Conservation (phyloP, 2,329 filamentous ascomycete genomes). For the Nannizzia gypsea region DNA sequence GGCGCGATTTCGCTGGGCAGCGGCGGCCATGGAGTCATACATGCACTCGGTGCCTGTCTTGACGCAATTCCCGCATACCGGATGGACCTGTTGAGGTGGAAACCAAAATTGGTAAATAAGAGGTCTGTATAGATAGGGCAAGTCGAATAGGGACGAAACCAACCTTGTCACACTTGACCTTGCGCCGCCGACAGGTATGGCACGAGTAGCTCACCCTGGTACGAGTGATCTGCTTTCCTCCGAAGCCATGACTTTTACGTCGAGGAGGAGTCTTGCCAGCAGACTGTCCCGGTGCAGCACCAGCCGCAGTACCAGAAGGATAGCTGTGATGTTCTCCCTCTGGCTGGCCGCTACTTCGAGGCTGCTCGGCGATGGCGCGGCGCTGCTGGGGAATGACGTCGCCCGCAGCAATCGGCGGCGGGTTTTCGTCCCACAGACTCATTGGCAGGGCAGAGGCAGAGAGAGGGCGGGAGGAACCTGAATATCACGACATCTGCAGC, state of each 20-base stretch:
- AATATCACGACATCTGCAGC: not conserved
- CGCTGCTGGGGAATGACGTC: not conserved
- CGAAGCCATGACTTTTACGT: slow-evolving; percentile 14
- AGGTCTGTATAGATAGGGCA: not conserved
- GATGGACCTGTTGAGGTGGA: slow-evolving; percentile 26
- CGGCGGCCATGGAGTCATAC: slow-evolving; percentile 24
- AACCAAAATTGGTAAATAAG: not conserved
- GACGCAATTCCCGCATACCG: slow-evolving; percentile 35
- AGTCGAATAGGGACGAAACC: not conserved
- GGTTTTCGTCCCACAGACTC: slow-evolving; percentile 3
- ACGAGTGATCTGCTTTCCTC: slow-evolving; percentile 36
- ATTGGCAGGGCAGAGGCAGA: not conserved
- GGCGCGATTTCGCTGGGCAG: slow-evolving; percentile 9
- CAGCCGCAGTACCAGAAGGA: not conserved
- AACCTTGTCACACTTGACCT: slow-evolving; percentile 33
- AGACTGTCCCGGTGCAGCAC: not conserved
- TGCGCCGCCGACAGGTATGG: slow-evolving; percentile 35
- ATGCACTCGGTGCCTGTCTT: slow-evolving; percentile 34
- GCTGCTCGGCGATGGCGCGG: not conserved
- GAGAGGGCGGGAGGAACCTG: not conserved
- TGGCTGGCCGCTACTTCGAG: not conserved
- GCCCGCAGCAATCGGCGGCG: not conserved
- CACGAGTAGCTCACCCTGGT: slow-evolving; percentile 39
- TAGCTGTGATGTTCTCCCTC: not conserved
- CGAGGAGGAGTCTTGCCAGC: slow-evolving; percentile 3